Evolutionary conservation across 2,329 filamentous ascomycete species (phyloP), one percentile per base, ranked within the genome.

Genomic region (Penicillium sp.): DNA sequence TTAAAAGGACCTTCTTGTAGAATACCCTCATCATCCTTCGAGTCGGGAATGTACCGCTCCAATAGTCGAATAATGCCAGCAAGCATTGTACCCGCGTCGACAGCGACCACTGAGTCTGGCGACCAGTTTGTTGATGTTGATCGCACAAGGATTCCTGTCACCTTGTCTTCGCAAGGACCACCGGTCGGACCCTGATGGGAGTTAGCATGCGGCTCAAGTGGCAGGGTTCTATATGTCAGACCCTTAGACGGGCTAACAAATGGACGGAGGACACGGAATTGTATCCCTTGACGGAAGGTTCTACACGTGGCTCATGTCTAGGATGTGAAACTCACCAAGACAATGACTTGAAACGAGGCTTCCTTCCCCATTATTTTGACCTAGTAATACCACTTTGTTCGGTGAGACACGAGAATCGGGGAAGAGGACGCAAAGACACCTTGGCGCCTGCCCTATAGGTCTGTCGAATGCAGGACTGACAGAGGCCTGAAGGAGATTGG

Each of bases 41-140:
- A 54, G 27, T 55, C 54, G 9, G 61, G 59, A 29, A 66, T 49
- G 35, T 62, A 61, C 33, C 55, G 54, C 54, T 89, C 79, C 24
- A 98, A 77, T 42, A 95, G 87, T 42, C 81, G 80, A n/a, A 83
- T 82, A 49, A 98, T 95, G 47, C 89, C 84, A 25, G 88, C 84
- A 35, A 98, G 80, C 67, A 96, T 88, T 28, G 91, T 89, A 42
- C 93, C 93, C 8, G 90, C 91, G 74, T 98, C 93, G 45, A 98
- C 86, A n/a, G 92, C 90, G 25, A 97, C 77, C 35, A 96, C 71
- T 0, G 90, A 96, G 39, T 87, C 86, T 61, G 84, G 87, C 42
- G 80, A 76, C 93, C 93, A 98, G 54, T 84, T 81, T 45, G 86
- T 81, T 27, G 84, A 81, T 8, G 86, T 79, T 4, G 92, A 92